These are phyloP conservation scores for Stephanodiscus triporus DNA, from an alignment of 108 stramenopile genomes.

Conservation along the genomic window DNA sequence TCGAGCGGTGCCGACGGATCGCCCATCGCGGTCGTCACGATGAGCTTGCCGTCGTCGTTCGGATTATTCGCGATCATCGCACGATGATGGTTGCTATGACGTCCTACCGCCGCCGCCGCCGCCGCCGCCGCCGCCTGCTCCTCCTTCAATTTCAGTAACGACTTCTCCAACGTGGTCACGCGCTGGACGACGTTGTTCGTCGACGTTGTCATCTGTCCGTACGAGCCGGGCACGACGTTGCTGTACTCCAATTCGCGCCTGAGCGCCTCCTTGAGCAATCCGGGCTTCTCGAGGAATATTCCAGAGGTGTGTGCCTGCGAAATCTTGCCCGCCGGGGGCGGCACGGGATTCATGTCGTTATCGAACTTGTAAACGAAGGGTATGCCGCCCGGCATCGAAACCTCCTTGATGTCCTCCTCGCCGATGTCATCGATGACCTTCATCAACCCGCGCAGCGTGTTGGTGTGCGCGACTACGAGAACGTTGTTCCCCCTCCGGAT, in stretches of 20 bases:
- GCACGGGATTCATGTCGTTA: constrained; percentile 50
- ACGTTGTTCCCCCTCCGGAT: constrained; percentile 70
- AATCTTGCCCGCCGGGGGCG: constrained; percentile 42
- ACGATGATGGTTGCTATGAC: neutral
- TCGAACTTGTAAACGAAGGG: constrained; percentile 85
- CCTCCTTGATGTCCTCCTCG: constrained; percentile 64
- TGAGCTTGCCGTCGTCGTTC: constrained; percentile 42
- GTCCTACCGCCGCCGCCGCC: neutral
- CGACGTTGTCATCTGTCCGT: constrained; percentile 19
- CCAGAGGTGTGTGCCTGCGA: constrained; percentile 58
- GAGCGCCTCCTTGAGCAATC: constrained; percentile 60
- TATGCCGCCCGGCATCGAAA: constrained; percentile 72
- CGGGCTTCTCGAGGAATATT: constrained; percentile 66
- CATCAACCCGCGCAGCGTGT: constrained; percentile 74
- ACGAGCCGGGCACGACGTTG: constrained; percentile 38
- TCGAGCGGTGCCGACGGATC: constrained; percentile 13
- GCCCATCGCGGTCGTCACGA: constrained; percentile 31
- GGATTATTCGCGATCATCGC: too few species aligned
- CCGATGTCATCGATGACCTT: constrained; percentile 63
- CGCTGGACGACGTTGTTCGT: constrained; percentile 15
- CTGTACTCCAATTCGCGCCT: constrained; percentile 42
- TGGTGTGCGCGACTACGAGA: constrained; percentile 80
- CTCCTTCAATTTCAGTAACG: constrained; percentile 42
- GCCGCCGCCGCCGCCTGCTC: constrained; percentile 12
- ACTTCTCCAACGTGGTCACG: constrained; percentile 41